A percentile compares a stretch with the other conserved stretches of the same genome.
Evolutionary conservation across 2,329 filamentous ascomycete species (phyloP).

Genomic region (Conoideocrella luteorostrata): DNA sequence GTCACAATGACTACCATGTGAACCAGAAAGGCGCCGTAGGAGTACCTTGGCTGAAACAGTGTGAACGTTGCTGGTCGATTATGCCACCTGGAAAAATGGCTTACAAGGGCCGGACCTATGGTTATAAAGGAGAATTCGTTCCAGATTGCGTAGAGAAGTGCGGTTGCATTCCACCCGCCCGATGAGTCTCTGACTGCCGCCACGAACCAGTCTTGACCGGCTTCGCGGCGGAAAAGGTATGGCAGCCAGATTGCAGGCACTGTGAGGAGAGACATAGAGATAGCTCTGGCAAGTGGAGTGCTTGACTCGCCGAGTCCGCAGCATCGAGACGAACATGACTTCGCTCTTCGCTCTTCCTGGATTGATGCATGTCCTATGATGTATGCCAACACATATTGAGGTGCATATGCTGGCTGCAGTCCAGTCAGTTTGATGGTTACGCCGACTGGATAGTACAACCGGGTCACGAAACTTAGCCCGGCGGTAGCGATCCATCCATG

Average conservation of each 20-base stretch:
- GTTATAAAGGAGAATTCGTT: slow-evolving; percentile 14
- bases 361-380: slow-evolving; percentile 12
- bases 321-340: no score
- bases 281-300: neutral
- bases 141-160: slow-evolving; percentile 13
- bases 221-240: neutral
- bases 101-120: slow-evolving; percentile 6
- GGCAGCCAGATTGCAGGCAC: neutral
- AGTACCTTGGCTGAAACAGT: neutral
- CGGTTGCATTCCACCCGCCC: neutral
- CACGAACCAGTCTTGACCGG: neutral
- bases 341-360: no score
- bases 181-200: neutral
- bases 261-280: neutral
- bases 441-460: slow-evolving; percentile 15
- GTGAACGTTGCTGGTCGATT: neutral
- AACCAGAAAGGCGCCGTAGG: neutral
- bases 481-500: slow-evolving; percentile 8
- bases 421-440: slow-evolving; percentile 9
- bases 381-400: slow-evolving; percentile 17
- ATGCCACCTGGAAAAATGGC: neutral
- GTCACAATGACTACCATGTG: neutral
- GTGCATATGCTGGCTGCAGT: slow-evolving; percentile 13
- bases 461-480: slow-evolving; percentile 6
- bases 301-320: no score